These are phyloP conservation scores for Rubia tinctorum DNA, from an alignment of 305 asterid species.

Conservation along the genomic window DNA sequence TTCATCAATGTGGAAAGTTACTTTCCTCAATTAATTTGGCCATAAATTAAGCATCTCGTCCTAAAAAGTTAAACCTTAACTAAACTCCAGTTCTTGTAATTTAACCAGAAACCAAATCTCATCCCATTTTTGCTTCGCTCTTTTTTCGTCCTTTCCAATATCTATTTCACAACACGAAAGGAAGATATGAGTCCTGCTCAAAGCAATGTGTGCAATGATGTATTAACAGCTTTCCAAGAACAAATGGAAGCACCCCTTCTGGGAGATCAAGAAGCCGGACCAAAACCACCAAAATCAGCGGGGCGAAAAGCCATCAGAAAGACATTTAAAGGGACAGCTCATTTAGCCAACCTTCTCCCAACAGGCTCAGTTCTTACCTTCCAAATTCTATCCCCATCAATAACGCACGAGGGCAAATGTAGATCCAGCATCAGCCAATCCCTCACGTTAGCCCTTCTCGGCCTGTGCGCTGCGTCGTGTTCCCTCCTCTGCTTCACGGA, in stretches of 20 bases:
- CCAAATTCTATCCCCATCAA: slow-evolving; percentile 59
- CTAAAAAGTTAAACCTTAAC: too few species aligned
- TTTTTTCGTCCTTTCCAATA: too few species aligned
- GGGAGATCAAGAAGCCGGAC: background rate
- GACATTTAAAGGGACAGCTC: slow-evolving; percentile 73
- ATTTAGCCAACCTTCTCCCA: slow-evolving; percentile 24
- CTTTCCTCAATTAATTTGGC: background rate
- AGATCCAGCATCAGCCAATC: slow-evolving; percentile 36
- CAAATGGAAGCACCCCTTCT: slow-evolving; percentile 19
- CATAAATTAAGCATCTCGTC: background rate
- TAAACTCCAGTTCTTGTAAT: background rate
- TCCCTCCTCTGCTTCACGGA: slow-evolving; percentile 69
- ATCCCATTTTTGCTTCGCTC: too few species aligned
- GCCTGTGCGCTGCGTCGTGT: slow-evolving; percentile 49
- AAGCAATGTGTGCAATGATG: background rate
- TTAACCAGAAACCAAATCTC: background rate
- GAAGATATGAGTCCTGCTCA: background rate
- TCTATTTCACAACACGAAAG: too few species aligned
- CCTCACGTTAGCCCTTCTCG: slow-evolving; percentile 42
- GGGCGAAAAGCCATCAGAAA: slow-evolving; percentile 58
- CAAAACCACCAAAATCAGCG: slow-evolving; percentile 48
- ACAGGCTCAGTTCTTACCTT: slow-evolving; percentile 85
- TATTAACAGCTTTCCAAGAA: slow-evolving; percentile 11
- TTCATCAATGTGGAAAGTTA: background rate
- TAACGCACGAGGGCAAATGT: slow-evolving; percentile 73